Evolutionary conservation across 768 basidiomycete species (phyloP), one percentile per base, ranked within the genome.

Genomic region (Auricularia sp.): DNA sequence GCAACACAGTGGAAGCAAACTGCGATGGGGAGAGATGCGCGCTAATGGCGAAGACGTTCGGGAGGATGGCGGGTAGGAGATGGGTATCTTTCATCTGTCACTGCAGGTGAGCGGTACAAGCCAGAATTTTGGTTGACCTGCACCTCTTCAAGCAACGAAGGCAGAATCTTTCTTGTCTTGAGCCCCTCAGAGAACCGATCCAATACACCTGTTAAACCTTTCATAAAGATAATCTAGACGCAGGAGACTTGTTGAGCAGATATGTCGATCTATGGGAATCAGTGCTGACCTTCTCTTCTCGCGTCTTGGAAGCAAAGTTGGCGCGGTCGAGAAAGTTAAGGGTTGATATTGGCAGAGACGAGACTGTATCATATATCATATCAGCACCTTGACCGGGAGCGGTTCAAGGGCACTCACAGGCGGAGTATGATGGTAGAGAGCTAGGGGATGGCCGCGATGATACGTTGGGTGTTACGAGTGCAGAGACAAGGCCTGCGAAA

Each of bases 321-420:
- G 95, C 92, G 14, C 96, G 87, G 71, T 98, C 96, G 63, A 99
- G 79, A 77, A 98, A 99, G 71, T 94, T 94, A 37, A 99, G 82
- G 0, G 96, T 98, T 2, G 92, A 95, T 29, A 98, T 94, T 6
- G 96, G 92, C 11, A 98, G 80, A 3, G 94, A 96, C 1, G 92
- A 95, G 78, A 99, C 98, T 80, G 29, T 29, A 29, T 29, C 29
- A 29, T 0, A 29, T 29, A 29, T 29, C 29, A 29, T 29, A 95
- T 98, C 16, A 56, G 21, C 24, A n/a, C 3, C 10, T 14, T 10
- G 10, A 21, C 24, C 4, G 24, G 54, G 5, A 59, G 56, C 24
- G 56, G 21, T 59, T 14, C 14, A 33, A 14, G 56, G 11, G 24
- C 34, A 59, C 56, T 24, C 29, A 59, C 56, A 59, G 4, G 56